Evolutionary conservation across 2,329 filamentous ascomycete species (phyloP).

Genomic region (Arthrocladium fulminans): DNA sequence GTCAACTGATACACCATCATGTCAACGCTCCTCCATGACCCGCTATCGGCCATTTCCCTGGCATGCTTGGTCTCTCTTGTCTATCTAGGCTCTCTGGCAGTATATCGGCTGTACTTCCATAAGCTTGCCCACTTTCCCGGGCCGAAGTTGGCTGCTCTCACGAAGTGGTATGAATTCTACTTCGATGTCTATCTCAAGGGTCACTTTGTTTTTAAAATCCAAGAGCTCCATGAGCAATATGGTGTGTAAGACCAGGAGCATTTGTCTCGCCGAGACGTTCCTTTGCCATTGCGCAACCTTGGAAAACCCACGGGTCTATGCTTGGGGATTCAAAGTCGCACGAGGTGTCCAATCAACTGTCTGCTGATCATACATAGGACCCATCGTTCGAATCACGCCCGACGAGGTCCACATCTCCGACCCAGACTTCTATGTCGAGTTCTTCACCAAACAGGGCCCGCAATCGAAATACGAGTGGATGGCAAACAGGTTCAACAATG

Average conservation of each 20-base stretch:
- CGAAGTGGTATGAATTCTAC: slow-evolving; percentile 11
- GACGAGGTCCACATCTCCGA: slow-evolving; percentile 21
- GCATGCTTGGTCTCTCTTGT: not conserved
- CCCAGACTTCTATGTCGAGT: slow-evolving; percentile 12
- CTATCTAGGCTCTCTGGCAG: not conserved
- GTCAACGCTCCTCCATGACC: not conserved
- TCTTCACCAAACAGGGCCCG: slow-evolving; percentile 10
- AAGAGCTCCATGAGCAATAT: slow-evolving; percentile 25
- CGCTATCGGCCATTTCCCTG: not conserved
- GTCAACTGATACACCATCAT: not conserved
- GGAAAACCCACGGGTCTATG: not conserved
- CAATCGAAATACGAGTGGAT: not conserved
- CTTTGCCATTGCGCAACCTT: not conserved
- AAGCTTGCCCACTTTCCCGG: too few species aligned
- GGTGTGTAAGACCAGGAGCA: slow-evolving; percentile 16
- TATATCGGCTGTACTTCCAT: too few species aligned
- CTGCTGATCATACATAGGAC: slow-evolving; percentile 27
- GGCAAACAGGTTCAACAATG: slow-evolving; percentile 5
- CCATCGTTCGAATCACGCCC: slow-evolving; percentile 20
- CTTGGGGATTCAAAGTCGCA: not conserved
- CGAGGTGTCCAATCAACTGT: not conserved
- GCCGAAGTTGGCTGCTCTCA: not conserved
- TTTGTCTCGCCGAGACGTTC: not conserved
- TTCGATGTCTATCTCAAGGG: slow-evolving; percentile 23
- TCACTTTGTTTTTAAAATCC: slow-evolving; percentile 22